Conservation (phyloP, 306 rosid genomes). For the Urtica urens region DNA sequence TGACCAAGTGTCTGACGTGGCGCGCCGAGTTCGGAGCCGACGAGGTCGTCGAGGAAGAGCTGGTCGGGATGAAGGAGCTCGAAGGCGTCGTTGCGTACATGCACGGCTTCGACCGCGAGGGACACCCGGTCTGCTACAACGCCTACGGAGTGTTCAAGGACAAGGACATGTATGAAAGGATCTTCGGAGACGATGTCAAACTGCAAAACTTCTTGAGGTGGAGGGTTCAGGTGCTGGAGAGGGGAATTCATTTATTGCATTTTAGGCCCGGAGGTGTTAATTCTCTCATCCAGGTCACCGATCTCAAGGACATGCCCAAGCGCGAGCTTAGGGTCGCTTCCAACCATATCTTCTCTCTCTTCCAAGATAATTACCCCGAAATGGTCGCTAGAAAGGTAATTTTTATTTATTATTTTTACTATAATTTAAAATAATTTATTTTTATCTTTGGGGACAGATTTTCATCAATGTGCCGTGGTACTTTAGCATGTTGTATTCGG, state of each 20-base stretch:
- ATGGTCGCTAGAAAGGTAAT: conserved; percentile 85
- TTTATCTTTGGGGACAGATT: conserved; percentile 34
- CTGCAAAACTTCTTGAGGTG: conserved; percentile 77
- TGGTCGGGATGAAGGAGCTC: conserved; percentile 80
- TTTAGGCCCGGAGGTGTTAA: conserved; percentile 87
- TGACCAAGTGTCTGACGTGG: conserved; percentile 62
- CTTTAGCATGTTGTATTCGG: conserved; percentile 78
- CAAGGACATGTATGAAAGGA: conserved; percentile 64
- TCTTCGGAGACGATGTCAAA: conserved; percentile 86
- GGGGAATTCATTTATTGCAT: conserved; percentile 62
- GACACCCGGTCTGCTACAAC: conserved; percentile 91
- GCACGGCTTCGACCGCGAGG: conserved; percentile 71
- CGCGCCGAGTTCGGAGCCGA: conserved; percentile 66
- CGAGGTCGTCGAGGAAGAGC: conserved; percentile 51
- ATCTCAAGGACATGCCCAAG: conserved; percentile 94
- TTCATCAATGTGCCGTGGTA: conserved; percentile 98
- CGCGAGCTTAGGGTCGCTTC: conserved; percentile 92
- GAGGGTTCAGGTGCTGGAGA: conserved; percentile 91
- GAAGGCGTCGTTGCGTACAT: conserved; percentile 86
- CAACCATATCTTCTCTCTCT: conserved; percentile 75
- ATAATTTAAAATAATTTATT: neutral
- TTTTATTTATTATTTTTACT: neutral
- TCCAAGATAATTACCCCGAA: conserved; percentile 96
- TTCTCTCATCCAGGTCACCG: conserved; percentile 84
- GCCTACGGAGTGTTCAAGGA: conserved; percentile 78